Conservation (phyloP, 768 basidiomycete genomes). For the Strobilomyces dryophilus region DNA sequence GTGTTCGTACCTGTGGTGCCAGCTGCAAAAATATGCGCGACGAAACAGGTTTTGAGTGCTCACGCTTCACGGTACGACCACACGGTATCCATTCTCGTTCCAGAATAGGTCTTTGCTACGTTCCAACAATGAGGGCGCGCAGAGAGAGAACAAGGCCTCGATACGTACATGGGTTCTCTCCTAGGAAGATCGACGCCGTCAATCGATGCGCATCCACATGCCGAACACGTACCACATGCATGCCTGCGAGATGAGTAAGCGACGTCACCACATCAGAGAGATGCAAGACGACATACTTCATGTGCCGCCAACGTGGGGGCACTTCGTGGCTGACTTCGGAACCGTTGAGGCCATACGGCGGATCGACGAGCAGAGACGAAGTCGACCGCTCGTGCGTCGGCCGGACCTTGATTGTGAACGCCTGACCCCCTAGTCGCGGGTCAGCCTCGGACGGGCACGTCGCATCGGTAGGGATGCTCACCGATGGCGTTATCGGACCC, state of each 20-base stretch:
- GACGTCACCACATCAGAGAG: neutral
- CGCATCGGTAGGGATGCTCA: conserved; percentile 13
- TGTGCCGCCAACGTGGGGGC: conserved; percentile 61
- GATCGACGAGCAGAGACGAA: conserved; percentile 66
- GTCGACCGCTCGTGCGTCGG: conserved; percentile 67
- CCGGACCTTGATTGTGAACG: conserved; percentile 73
- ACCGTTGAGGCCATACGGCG: conserved; percentile 54
- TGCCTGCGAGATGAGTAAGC: conserved; percentile 39
- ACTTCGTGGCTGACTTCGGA: conserved; percentile 29
- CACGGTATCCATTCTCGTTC: conserved; percentile 56
- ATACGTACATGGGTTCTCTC: conserved; percentile 54
- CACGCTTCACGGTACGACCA: conserved; percentile 67
- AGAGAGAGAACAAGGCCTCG: neutral
- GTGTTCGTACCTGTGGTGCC: conserved; percentile 45
- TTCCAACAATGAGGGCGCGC: neutral
- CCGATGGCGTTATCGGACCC: conserved; percentile 64
- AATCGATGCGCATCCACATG: neutral
- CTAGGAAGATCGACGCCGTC: conserved; percentile 16
- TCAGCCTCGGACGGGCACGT: neutral
- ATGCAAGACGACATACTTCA: conserved; percentile 47
- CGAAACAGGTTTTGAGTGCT: neutral
- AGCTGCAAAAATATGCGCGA: neutral
- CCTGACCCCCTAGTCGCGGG: conserved; percentile 57
- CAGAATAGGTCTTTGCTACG: conserved; percentile 31
- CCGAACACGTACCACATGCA: conserved; percentile 47